phyloP scores from a whole-genome alignment of 805 yeast species.

The Sugiyamaella americana region DNA sequence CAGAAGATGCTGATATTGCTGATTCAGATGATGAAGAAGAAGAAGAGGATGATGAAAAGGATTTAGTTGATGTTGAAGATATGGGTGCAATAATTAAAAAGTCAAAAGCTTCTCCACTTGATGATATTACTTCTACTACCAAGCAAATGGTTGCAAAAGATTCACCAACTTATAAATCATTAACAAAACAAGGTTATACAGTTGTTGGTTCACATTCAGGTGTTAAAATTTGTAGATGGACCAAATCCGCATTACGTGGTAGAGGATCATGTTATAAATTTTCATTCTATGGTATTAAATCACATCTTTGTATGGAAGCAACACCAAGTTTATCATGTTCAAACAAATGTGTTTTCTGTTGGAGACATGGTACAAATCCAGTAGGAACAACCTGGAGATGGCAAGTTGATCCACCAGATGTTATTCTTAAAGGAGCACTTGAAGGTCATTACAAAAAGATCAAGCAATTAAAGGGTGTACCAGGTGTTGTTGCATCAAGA shows the following conservation, averaged over 20 bases:
- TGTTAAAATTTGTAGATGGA: constrained; percentile 93
- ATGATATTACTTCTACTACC: constrained; percentile 26
- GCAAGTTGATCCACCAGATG: constrained; percentile 89
- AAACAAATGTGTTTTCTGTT: constrained; percentile 91
- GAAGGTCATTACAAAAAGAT: constrained; percentile 87
- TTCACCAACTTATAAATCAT: constrained; percentile 80
- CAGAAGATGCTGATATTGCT: constrained; percentile 53
- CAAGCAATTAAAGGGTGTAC: constrained; percentile 92
- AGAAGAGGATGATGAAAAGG: constrained; percentile 31
- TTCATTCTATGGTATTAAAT: constrained; percentile 84
- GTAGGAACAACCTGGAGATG: constrained; percentile 96
- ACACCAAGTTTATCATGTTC: constrained; percentile 93
- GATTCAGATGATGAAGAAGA: constrained; percentile 51
- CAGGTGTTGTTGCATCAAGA: constrained; percentile 85
- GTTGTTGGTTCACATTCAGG: constrained; percentile 94
- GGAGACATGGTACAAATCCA: constrained; percentile 97
- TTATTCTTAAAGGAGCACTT: constrained; percentile 75
- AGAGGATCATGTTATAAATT: constrained; percentile 91
- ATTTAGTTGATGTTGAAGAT: constrained; percentile 79
- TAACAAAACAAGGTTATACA: constrained; percentile 90
- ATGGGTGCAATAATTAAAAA: constrained; percentile 56
- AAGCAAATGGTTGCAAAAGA: constrained; percentile 87
- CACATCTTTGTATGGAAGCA: constrained; percentile 93
- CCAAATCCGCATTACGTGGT: constrained; percentile 88
- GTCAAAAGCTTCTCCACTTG: constrained; percentile 19